Evolutionary conservation across 495 filamentous ascomycete genomes (phyloP), one percentile per base, ranked within the genome.

Genomic region (Mytilinidion resinicola): DNA sequence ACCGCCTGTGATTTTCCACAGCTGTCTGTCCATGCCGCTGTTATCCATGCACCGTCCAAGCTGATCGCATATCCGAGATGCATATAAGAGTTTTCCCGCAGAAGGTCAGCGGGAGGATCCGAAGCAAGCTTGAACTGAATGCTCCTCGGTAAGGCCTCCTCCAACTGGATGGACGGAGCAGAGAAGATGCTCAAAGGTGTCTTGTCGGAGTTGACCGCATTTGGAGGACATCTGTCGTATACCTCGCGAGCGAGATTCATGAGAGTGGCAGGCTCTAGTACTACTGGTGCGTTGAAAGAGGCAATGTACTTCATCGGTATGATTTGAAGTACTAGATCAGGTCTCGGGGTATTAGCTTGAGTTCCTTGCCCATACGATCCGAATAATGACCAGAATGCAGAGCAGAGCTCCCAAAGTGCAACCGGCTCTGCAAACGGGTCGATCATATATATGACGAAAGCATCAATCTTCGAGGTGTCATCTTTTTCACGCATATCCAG

Each of bases 21-120:
- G 63, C 83, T 90, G 70, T 97, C 91, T 1, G 87, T 89, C 95
- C 95, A 99, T n/a, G 88, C 87, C 4, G 84, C 90, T 0, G 86
- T 86, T 46, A 96, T 70, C 95, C 95, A 99, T 15, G 87, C 81
- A 47, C 88, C 84, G 67, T 93, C 89, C 33, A 85, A 73, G 67
- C 88, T 92, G 59, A 85, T 83, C 0, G 87, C 86, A 67, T 92
- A 96, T 8, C 88, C 91, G 47, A 97, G 73, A 69, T 99, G 95
- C 10, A 99, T 80, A 59, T 85, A 85, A 11, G 81, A 84, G 36
- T 91, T 89, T 65, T 95, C 90, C 50, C 86, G 83, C n/a, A 96
- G 71, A 0, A 93, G 77, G 25, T 88, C 86, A 3, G 84, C 79
- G 0, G 85, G 84, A 0, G 86, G 85, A 17, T 77, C 82, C 5